A percentile compares a stretch with the other conserved stretches of the same genome.
Conservation (phyloP, 305 asterid species). For the Ajuga reptans region DNA sequence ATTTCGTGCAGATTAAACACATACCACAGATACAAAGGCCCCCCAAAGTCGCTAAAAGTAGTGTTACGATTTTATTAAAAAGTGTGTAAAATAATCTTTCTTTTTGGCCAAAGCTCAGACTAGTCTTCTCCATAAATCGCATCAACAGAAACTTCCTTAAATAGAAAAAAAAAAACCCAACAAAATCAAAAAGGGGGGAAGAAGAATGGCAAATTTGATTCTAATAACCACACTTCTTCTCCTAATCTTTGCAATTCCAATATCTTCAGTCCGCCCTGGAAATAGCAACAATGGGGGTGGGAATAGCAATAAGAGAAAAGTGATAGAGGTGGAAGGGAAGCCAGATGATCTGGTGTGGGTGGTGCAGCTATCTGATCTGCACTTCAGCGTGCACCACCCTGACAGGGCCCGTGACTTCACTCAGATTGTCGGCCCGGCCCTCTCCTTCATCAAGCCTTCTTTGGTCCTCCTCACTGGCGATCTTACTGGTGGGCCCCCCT, state of each 20-base stretch:
- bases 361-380: conserved; percentile 97
- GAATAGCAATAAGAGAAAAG: conserved; percentile 24
- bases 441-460: conserved; percentile 75
- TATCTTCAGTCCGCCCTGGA: not conserved
- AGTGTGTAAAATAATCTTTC: too few species aligned
- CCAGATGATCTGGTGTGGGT: conserved; percentile 88
- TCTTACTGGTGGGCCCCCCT: conserved; percentile 59
- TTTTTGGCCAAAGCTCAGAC: not conserved
- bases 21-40: conserved; percentile 12
- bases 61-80: too few species aligned
- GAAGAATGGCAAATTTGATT: conserved; percentile 22
- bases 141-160: not conserved
- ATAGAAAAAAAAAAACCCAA: not conserved
- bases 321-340: conserved; percentile 37
- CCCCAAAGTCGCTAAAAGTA: conserved; percentile 7
- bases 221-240: conserved; percentile 19
- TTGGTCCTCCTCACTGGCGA: conserved; percentile 90
- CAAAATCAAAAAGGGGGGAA: not conserved
- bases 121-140: not conserved
- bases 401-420: conserved; percentile 60
- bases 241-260: conserved; percentile 19
- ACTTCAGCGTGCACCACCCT: conserved; percentile 89
- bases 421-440: conserved; percentile 53
- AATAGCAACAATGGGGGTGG: conserved; percentile 11
- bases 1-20: conserved; percentile 16